Evolutionary conservation across 768 basidiomycete species (phyloP).

Genomic region (Naematelia aurantialba): DNA sequence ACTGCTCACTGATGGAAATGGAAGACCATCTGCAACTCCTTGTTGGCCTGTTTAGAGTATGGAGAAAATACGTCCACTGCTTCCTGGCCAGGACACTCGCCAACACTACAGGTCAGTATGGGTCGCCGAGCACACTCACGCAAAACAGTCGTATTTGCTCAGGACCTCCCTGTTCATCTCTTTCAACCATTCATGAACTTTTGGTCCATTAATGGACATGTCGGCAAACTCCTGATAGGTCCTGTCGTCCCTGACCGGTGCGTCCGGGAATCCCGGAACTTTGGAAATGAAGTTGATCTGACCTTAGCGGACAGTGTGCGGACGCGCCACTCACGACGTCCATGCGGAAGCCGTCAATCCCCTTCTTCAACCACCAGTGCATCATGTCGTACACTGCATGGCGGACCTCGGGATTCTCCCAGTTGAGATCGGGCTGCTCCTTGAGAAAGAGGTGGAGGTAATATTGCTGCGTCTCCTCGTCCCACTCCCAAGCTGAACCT

Average conservation of each 20-base stretch:
- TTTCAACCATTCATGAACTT: slow-evolving; percentile 64
- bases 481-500: slow-evolving; percentile 65
- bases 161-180: slow-evolving; percentile 64
- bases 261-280: slow-evolving; percentile 63
- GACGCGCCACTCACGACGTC: slow-evolving; percentile 37
- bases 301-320: background rate
- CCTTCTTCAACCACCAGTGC: slow-evolving; percentile 70
- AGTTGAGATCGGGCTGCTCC: slow-evolving; percentile 54
- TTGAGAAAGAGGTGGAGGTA: slow-evolving; percentile 64
- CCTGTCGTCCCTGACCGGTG: slow-evolving; percentile 54
- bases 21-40: slow-evolving; percentile 51
- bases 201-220: slow-evolving; percentile 61
- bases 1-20: slow-evolving; percentile 39
- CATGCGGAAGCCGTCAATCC: slow-evolving; percentile 72
- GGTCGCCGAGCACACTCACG: slow-evolving; percentile 18
- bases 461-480: slow-evolving; percentile 63
- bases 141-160: slow-evolving; percentile 32
- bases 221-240: slow-evolving; percentile 58
- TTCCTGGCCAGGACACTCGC: slow-evolving; percentile 46
- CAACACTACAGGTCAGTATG: slow-evolving; percentile 34
- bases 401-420: slow-evolving; percentile 63
- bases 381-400: slow-evolving; percentile 58
- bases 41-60: slow-evolving; percentile 61
- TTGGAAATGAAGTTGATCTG: slow-evolving; percentile 70
- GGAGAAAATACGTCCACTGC: slow-evolving; percentile 47